phyloP scores from a whole-genome alignment of 768 basidiomycete species.

The Termitomyces sp. region DNA sequence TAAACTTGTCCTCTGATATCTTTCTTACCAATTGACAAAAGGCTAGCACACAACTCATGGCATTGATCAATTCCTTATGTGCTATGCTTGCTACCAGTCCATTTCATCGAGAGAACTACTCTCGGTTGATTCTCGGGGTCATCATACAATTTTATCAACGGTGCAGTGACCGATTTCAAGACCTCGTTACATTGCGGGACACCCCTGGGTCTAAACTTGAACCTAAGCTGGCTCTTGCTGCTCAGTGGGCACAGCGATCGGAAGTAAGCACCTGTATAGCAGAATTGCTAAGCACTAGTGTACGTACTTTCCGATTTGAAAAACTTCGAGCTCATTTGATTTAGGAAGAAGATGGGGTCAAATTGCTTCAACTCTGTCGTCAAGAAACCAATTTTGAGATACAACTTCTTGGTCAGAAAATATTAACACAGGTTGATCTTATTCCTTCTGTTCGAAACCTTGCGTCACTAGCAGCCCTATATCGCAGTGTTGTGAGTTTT shows the following conservation, averaged over 20 bases:
- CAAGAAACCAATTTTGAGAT: constrained; percentile 83
- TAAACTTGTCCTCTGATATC: background rate
- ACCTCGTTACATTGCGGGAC: constrained; percentile 47
- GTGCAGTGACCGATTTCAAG: constrained; percentile 85
- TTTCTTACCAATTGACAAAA: constrained; percentile 22
- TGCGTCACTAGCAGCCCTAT: constrained; percentile 70
- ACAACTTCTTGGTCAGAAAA: constrained; percentile 52
- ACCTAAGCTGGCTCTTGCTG: constrained; percentile 51
- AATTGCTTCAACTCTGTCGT: constrained; percentile 54
- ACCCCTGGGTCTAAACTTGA: constrained; percentile 35
- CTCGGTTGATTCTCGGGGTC: constrained; percentile 88
- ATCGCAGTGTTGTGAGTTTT: constrained; percentile 77
- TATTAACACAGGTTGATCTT: constrained; percentile 60
- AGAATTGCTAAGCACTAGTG: constrained; percentile 55
- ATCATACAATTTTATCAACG: constrained; percentile 96
- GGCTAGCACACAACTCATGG: constrained; percentile 83
- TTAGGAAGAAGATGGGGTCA: constrained; percentile 37
- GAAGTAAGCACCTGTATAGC: constrained; percentile 75
- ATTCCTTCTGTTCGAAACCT: constrained; percentile 71
- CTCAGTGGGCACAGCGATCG: constrained; percentile 82
- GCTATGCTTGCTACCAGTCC: constrained; percentile 88
- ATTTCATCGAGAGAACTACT: constrained; percentile 93
- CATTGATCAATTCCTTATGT: constrained; percentile 88
- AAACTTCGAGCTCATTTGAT: background rate
- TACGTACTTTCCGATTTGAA: constrained; percentile 27